Conservation (phyloP, 176 grass and related monocot genomes). For the Musa schizocarpa region DNA sequence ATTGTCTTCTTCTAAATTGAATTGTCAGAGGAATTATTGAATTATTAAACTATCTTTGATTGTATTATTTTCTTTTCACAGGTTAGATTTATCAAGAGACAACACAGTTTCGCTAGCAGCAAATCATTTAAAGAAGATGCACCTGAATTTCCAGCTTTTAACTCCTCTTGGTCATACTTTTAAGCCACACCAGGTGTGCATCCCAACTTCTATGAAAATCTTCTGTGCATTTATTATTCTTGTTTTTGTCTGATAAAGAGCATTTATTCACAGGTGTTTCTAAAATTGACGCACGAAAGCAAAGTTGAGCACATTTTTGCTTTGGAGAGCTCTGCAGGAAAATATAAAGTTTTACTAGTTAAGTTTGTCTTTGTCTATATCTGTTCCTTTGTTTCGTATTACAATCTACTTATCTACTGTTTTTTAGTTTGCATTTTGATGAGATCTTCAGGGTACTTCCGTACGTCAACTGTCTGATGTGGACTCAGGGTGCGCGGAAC, state of each 20-base stretch:
- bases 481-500: too few species aligned
- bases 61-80: slow-evolving; percentile 3
- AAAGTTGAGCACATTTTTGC: slow-evolving; percentile 93
- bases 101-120: slow-evolving; percentile 47
- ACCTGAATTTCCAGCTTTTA: slow-evolving; percentile 26
- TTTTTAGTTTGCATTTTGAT: too few species aligned
- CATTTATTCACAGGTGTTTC: slow-evolving; percentile 54
- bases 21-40: too few species aligned
- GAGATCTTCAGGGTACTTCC: too few species aligned
- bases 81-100: slow-evolving; percentile 78
- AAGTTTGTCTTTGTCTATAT: not conserved
- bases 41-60: too few species aligned
- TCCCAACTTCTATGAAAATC: not conserved
- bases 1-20: too few species aligned
- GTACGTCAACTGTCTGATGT: too few species aligned
- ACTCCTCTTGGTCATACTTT: slow-evolving; percentile 17
- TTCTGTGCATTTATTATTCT: not conserved
- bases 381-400: too few species aligned
- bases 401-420: too few species aligned
- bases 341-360: slow-evolving; percentile 50
- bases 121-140: slow-evolving; percentile 86
- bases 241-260: slow-evolving; percentile 23
- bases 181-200: slow-evolving; percentile 71
- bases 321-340: slow-evolving; percentile 47
- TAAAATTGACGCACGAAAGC: slow-evolving; percentile 87